Evolutionary conservation across 1,139 yeast species (phyloP).

Genomic region (Candida tunisiensis): DNA sequence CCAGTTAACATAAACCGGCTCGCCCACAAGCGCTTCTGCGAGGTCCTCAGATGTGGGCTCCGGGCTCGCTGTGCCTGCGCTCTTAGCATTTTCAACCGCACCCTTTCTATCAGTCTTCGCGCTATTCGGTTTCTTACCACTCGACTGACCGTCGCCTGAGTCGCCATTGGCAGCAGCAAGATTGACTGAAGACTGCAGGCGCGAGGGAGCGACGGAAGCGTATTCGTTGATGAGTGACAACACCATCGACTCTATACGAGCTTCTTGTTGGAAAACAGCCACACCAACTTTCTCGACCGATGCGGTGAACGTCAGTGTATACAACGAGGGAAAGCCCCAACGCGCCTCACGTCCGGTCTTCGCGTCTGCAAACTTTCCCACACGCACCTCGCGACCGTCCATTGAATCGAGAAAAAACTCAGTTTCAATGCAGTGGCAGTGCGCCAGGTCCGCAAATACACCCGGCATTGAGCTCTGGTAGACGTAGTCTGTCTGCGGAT

Average conservation of each 20-base stretch:
- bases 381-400: constrained; percentile 25
- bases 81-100: too few species aligned
- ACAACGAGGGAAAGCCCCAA: constrained; percentile 84
- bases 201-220: too few species aligned
- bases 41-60: too few species aligned
- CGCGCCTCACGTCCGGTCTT: constrained; percentile 48
- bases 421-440: constrained; percentile 59
- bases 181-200: too few species aligned
- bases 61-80: too few species aligned
- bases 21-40: constrained; percentile 41
- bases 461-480: constrained; percentile 72
- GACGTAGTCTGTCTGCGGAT: constrained; percentile 56
- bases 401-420: constrained; percentile 34
- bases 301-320: constrained; percentile 45
- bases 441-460: constrained; percentile 58
- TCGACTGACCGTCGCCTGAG: constrained; percentile 29
- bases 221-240: constrained; percentile 41
- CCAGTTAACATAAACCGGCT: constrained; percentile 64
- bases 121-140: too few species aligned
- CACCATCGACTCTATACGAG: constrained; percentile 69
- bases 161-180: too few species aligned
- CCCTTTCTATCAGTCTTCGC: too few species aligned
- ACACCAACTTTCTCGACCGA: constrained; percentile 45
- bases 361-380: constrained; percentile 56
- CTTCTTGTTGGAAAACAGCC: constrained; percentile 69